Conservation (phyloP, 139 green algal species). For the Diplosphaera chodatii region DNA sequence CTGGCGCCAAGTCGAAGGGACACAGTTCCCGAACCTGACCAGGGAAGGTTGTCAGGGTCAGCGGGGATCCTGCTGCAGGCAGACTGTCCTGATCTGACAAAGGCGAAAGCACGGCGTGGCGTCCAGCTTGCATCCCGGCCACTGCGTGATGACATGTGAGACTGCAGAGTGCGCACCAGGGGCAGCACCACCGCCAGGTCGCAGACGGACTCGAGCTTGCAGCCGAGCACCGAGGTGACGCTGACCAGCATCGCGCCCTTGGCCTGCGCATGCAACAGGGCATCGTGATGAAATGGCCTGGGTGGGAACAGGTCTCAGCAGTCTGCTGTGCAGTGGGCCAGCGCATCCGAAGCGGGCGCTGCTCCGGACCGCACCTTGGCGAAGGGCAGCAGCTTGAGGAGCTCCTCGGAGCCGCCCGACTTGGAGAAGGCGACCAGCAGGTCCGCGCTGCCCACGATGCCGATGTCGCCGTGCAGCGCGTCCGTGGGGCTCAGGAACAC, state of each 20-base stretch:
- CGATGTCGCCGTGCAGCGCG: constrained; percentile 61
- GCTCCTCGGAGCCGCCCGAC: constrained; percentile 49
- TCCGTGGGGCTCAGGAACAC: constrained; percentile 53
- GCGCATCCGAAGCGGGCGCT: too few relatives aligned
- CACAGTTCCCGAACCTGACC: constrained; percentile 44
- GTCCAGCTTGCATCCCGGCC: too few relatives aligned
- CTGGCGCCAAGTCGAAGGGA: constrained; percentile 56
- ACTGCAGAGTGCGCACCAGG: constrained; percentile 25
- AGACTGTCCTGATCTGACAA: too few relatives aligned
- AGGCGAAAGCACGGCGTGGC: too few relatives aligned
- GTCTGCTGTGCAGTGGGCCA: too few relatives aligned
- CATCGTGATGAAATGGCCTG: too few relatives aligned
- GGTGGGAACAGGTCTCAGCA: too few relatives aligned
- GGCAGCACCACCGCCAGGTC: constrained; percentile 49
- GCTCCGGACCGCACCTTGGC: constrained; percentile 32
- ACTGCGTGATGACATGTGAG: too few relatives aligned
- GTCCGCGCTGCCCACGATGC: constrained; percentile 39
- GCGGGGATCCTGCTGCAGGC: too few relatives aligned
- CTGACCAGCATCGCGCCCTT: constrained; percentile 51
- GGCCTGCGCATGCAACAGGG: too few relatives aligned
- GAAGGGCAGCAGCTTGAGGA: constrained; percentile 52
- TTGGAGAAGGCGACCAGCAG: constrained; percentile 59
- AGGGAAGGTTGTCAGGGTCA: too few relatives aligned
- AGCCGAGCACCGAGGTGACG: constrained; percentile 29
- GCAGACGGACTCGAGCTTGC: constrained; percentile 34